Evolutionary conservation across 306 rosid genomes (phyloP), one percentile per base, ranked within the genome.

Genomic region (Hylodesmum podocarpum): DNA sequence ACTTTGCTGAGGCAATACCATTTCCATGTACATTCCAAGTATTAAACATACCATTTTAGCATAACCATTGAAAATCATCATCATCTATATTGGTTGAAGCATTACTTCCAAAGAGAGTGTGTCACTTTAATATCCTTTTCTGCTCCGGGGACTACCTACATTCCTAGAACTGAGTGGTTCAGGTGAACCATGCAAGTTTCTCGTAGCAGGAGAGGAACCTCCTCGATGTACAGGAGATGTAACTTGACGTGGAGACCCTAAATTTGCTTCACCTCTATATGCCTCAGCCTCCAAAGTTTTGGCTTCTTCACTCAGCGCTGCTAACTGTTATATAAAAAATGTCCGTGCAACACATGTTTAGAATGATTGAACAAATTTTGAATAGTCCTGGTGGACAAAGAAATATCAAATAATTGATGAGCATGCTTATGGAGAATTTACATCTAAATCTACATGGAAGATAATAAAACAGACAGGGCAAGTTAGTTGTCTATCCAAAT

Each of bases 191-290:
- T 58, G 82, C 82, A 82, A 22, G 49, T 87, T 89, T 79, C 88
- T 78, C 55, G 66, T 84, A 58, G 87, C 83, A 18, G 79, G 73
- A 4, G 89, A 76, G 43, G 86, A 71, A 75, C 81, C 84, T 83
- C 91, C 93, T 67, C 93, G 90, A 66, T 66, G 78, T 62, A 80
- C 81, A 58, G 66, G 90, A 43, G 90, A 66, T 5, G 85, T 43
- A 77, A 72, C 87, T 81, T 81, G 92, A 33, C 84, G 97, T 62
- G 96, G 86, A 65, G 99, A 87, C 81, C 80, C 91, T 2, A 79
- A 39, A 77, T 84, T 80, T 66, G 87, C 72, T 69, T 95, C 96
- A 6, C 79, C 87, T 85, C 84, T 92, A 22, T 24, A 66, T 4
- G 77, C 74, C 83, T 89, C 94, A 2, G 67, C 77, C 78, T 92